Evolutionary conservation across 2,329 filamentous ascomycete species (phyloP).

Genomic region (Aspergillus sp.): DNA sequence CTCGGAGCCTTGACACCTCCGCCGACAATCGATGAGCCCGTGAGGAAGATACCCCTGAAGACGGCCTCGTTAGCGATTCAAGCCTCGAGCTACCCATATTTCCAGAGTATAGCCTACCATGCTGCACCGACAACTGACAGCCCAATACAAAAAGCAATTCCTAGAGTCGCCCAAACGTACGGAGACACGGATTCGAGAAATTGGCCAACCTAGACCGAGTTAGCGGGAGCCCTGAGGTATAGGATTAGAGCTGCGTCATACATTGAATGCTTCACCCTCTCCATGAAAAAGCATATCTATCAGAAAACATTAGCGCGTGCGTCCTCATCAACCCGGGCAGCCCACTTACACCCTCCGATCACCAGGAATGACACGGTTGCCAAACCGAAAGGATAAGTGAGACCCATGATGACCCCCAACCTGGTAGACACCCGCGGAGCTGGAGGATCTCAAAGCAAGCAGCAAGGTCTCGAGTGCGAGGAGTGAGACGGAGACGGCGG

Average conservation of each 20-base stretch:
- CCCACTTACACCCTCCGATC: slow-evolving; percentile 72
- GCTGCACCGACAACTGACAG: slow-evolving; percentile 94
- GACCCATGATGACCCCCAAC: slow-evolving; percentile 60
- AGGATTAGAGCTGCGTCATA: slow-evolving; percentile 45
- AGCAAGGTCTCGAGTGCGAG: slow-evolving; percentile 18
- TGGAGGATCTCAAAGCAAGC: slow-evolving; percentile 20
- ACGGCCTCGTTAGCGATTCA: slow-evolving; percentile 5
- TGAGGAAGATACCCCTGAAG: slow-evolving; percentile 95
- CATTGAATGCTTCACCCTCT: slow-evolving; percentile 93
- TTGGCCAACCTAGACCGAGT: slow-evolving; percentile 68
- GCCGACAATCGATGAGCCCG: slow-evolving; percentile 93
- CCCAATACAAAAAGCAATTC: slow-evolving; percentile 92
- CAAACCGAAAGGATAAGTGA: slow-evolving; percentile 69
- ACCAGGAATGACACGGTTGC: slow-evolving; percentile 67
- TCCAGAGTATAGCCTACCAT: slow-evolving; percentile 62
- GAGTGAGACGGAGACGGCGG: slow-evolving; percentile 14
- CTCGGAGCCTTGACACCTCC: slow-evolving; percentile 94
- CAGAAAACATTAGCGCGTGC: slow-evolving; percentile 18
- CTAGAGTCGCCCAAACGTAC: slow-evolving; percentile 86
- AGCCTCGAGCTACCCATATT: background rate
- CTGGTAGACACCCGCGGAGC: slow-evolving; percentile 13
- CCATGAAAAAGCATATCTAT: slow-evolving; percentile 99
- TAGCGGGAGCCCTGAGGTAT: slow-evolving; percentile 15
- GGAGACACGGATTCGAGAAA: slow-evolving; percentile 94
- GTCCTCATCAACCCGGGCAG: background rate